These are phyloP conservation scores for Letharia columbiana DNA, from an alignment of 495 filamentous ascomycete species.

Conservation along the genomic window DNA sequence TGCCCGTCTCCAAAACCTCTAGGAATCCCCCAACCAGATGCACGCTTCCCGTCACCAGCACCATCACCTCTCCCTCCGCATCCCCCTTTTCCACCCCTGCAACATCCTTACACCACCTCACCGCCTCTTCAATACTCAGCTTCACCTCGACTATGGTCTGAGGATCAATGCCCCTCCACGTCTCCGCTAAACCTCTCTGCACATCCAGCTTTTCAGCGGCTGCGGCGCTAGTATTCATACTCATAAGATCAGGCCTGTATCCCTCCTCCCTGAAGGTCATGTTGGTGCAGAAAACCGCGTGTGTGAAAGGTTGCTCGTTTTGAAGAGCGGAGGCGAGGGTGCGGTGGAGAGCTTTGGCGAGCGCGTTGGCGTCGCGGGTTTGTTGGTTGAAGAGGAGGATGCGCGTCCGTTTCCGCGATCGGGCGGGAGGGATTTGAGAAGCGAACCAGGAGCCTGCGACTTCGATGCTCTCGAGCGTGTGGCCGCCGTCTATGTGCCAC, in stretches of 20 bases:
- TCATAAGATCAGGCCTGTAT: constrained; percentile 70
- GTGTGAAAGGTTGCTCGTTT: constrained; percentile 51
- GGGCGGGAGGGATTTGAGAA: constrained; percentile 35
- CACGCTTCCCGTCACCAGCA: constrained; percentile 72
- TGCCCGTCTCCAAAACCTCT: constrained; percentile 53
- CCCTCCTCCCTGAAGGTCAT: constrained; percentile 63
- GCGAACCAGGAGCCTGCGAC: constrained; percentile 77
- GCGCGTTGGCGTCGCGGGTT: constrained; percentile 59
- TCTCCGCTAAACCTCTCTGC: constrained; percentile 64
- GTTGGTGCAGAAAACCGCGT: constrained; percentile 85
- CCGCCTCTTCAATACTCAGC: constrained; percentile 77
- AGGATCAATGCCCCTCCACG: constrained; percentile 58
- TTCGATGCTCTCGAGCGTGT: constrained; percentile 81
- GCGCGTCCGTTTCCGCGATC: constrained; percentile 27
- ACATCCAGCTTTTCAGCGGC: constrained; percentile 61
- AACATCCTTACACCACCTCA: constrained; percentile 55
- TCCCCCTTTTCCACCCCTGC: constrained; percentile 32
- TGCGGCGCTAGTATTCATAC: constrained; percentile 57
- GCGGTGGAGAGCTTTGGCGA: constrained; percentile 59
- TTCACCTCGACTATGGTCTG: constrained; percentile 53
- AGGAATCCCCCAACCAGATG: constrained; percentile 80
- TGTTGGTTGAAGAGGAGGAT: constrained; percentile 96
- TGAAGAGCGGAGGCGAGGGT: constrained; percentile 52
- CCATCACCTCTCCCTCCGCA: constrained; percentile 36
- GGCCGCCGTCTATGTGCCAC: constrained; percentile 90